These are phyloP conservation scores for Leptographium lundbergii DNA, from an alignment of 2,329 filamentous ascomycete species.

Conservation along the genomic window DNA sequence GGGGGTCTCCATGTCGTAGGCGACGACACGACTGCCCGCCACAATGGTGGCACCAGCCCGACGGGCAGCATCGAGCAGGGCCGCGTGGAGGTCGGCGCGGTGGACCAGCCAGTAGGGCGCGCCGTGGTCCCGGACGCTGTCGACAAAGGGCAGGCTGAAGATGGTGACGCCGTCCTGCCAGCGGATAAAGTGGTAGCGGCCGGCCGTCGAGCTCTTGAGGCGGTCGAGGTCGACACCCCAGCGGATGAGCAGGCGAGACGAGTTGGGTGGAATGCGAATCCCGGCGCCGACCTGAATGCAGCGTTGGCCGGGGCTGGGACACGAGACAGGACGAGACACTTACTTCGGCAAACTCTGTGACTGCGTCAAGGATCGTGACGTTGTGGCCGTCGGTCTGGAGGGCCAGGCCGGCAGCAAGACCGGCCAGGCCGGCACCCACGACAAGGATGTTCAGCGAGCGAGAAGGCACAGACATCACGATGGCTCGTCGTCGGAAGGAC, in stretches of 20 bases:
- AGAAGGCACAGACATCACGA: neutral
- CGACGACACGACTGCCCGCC: constrained; percentile 13
- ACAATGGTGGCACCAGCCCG: constrained; percentile 14
- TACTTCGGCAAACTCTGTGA: constrained; percentile 9
- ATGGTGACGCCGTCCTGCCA: constrained; percentile 3
- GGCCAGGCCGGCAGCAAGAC: constrained; percentile 6
- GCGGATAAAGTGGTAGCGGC: constrained; percentile 4
- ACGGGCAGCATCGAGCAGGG: constrained; percentile 15
- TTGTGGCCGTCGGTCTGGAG: constrained; percentile 8
- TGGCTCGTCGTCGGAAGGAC: no score
- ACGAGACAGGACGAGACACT: neutral
- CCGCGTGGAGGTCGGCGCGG: constrained; percentile 21
- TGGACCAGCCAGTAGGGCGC: constrained; percentile 23
- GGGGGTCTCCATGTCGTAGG: constrained; percentile 15
- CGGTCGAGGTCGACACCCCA: constrained; percentile 14
- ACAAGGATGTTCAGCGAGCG: constrained; percentile 6
- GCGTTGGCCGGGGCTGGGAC: neutral
- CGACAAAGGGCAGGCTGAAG: constrained; percentile 10
- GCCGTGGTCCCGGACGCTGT: constrained; percentile 15
- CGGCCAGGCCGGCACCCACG: constrained; percentile 11
- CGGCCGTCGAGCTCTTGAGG: neutral
- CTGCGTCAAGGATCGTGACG: constrained; percentile 9
- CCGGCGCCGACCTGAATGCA: neutral
- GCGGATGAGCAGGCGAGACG: constrained; percentile 16
- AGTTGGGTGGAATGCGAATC: constrained; percentile 20